Evolutionary conservation across 768 basidiomycete genomes (phyloP).

Genomic region (Lyophyllum decastes): DNA sequence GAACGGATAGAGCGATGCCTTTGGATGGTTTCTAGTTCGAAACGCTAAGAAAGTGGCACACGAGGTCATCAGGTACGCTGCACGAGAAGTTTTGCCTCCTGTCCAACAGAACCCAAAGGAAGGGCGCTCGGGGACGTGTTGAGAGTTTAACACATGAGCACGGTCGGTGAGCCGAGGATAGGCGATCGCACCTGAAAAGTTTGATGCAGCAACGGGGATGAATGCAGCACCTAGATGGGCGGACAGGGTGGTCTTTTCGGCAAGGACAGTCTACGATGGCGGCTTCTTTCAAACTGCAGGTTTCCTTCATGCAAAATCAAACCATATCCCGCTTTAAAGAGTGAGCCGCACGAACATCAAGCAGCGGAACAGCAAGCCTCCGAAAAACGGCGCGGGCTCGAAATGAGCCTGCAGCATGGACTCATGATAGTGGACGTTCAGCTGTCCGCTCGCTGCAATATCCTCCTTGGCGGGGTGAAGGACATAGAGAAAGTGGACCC

Average conservation of each 20-base stretch:
- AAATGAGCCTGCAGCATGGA: too few relatives aligned
- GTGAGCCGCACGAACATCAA: too few relatives aligned
- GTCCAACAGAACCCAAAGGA: background rate
- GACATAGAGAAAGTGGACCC: too few relatives aligned
- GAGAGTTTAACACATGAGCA: background rate
- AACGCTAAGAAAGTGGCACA: background rate
- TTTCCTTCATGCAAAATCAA: too few relatives aligned
- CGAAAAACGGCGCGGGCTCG: too few relatives aligned
- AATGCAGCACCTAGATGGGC: background rate
- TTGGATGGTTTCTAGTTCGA: background rate
- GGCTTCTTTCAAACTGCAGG: background rate
- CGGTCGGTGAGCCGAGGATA: background rate
- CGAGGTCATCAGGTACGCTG: constrained; percentile 1
- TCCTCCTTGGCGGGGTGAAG: too few relatives aligned
- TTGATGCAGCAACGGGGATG: background rate
- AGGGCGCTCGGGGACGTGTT: background rate
- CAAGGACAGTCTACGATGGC: background rate
- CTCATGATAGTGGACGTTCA: too few relatives aligned
- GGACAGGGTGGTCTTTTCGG: background rate
- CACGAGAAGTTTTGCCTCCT: background rate
- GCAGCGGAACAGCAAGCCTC: too few relatives aligned
- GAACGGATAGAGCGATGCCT: background rate
- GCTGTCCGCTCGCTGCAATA: too few relatives aligned
- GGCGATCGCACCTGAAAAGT: background rate
- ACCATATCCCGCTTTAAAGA: too few relatives aligned